Evolutionary conservation across 2,329 filamentous ascomycete genomes (phyloP).

Genomic region (Cladosporium sp.): DNA sequence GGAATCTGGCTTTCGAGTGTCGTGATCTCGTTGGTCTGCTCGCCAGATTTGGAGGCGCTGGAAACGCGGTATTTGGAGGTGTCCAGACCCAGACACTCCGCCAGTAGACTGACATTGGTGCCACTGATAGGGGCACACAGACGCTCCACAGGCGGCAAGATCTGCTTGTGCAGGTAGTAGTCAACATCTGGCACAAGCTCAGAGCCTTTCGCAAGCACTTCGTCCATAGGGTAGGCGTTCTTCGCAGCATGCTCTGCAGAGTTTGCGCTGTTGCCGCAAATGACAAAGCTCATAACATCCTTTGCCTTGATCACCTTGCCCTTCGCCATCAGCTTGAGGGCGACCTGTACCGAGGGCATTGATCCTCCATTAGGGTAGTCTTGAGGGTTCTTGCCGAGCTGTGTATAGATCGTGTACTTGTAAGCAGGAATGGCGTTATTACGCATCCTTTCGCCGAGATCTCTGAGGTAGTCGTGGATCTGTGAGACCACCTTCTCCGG

Average conservation of each 20-base stretch:
- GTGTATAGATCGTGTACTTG: constrained; percentile 97
- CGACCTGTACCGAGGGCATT: constrained; percentile 97
- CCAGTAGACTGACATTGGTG: constrained; percentile 84
- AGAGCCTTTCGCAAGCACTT: constrained; percentile 75
- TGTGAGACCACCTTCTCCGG: constrained; percentile 82
- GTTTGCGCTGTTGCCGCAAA: constrained; percentile 70
- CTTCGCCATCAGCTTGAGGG: constrained; percentile 79
- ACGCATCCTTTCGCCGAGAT: constrained; percentile 84
- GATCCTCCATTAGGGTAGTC: constrained; percentile 92
- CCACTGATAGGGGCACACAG: constrained; percentile 93
- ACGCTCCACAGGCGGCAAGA: constrained; percentile 95
- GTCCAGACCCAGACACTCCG: constrained; percentile 91
- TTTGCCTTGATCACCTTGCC: constrained; percentile 89
- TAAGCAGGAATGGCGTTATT: constrained; percentile 70
- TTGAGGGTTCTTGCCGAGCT: constrained; percentile 88
- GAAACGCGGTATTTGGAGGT: constrained; percentile 80
- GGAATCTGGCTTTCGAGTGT: constrained; percentile 93
- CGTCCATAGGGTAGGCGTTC: constrained; percentile 82
- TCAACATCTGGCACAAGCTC: constrained; percentile 86
- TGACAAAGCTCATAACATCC: constrained; percentile 94
- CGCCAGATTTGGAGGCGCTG: constrained; percentile 52
- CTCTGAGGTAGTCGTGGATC: constrained; percentile 89
- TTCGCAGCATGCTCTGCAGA: constrained; percentile 71
- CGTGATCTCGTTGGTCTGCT: constrained; percentile 70
- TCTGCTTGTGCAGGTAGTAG: constrained; percentile 97